A percentile compares a stretch with the other conserved stretches of the same genome.
These are phyloP conservation scores for Cyclocybe aegerita DNA, from an alignment of 768 basidiomycete species.

Conservation along the genomic window DNA sequence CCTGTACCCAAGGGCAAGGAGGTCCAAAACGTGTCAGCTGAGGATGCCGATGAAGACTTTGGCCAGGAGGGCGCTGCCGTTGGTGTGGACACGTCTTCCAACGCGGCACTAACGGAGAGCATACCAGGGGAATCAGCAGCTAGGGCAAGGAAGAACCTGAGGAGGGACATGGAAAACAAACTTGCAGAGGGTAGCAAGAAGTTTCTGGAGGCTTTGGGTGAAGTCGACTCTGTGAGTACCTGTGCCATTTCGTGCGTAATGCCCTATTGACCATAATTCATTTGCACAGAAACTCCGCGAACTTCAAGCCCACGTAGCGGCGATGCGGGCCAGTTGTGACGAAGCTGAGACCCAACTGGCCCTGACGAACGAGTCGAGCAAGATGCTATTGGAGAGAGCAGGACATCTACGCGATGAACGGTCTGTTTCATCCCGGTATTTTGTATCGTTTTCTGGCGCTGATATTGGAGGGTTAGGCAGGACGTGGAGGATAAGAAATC, in stretches of 20 bases:
- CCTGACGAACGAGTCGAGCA: conserved; percentile 75
- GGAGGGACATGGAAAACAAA: conserved; percentile 82
- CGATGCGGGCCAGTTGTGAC: conserved; percentile 83
- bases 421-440: conserved; percentile 34
- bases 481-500: conserved; percentile 69
- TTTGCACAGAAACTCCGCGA: conserved; percentile 73
- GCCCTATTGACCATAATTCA: conserved; percentile 1
- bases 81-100: conserved; percentile 5
- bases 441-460: background rate
- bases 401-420: conserved; percentile 72
- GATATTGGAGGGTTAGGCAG: conserved; percentile 40
- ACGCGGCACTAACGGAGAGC: conserved; percentile 25
- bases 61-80: conserved; percentile 27
- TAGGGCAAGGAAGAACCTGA: conserved; percentile 74
- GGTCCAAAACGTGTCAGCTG: conserved; percentile 11
- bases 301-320: conserved; percentile 71
- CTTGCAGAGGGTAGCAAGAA: conserved; percentile 78
- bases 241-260: background rate
- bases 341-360: conserved; percentile 78
- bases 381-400: conserved; percentile 78
- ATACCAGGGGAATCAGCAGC: conserved; percentile 65
- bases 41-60: conserved; percentile 32
- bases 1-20: conserved; percentile 32
- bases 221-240: conserved; percentile 83
- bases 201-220: conserved; percentile 82